Conservation (phyloP, 495 filamentous ascomycete genomes). For the Monascus purpureus region DNA sequence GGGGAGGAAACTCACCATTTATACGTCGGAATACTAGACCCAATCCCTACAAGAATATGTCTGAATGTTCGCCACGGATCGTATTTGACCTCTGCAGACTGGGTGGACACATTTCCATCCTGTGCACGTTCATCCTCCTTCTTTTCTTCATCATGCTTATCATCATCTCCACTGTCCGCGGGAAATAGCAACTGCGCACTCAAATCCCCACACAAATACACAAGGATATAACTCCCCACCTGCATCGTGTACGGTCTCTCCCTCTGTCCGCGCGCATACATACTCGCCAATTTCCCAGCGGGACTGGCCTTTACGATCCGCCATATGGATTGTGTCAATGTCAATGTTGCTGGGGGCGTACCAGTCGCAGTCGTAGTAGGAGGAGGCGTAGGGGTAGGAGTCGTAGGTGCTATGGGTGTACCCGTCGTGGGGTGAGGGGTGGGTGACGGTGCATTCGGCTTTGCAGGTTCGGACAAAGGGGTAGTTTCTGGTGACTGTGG, state of each 20-base stretch:
- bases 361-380: background rate
- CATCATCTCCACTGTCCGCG: constrained; percentile 7
- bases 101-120: too few relatives aligned
- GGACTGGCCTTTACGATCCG: constrained; percentile 44
- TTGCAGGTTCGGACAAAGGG: background rate
- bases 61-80: constrained; percentile 56
- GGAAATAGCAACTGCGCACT: constrained; percentile 54
- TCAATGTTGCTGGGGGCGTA: background rate
- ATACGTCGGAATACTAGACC: constrained; percentile 63
- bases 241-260: constrained; percentile 66
- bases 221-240: constrained; percentile 55
- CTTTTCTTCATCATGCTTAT: constrained; percentile 3
- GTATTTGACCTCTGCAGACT: constrained; percentile 48
- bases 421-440: background rate
- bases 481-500: constrained; percentile 12
- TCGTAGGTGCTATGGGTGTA: background rate
- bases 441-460: background rate
- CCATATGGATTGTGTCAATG: constrained; percentile 31
- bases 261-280: constrained; percentile 55
- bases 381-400: background rate
- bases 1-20: constrained; percentile 42
- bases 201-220: constrained; percentile 70
- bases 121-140: background rate
- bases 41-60: constrained; percentile 57
- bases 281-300: constrained; percentile 21